These are phyloP conservation scores for Fusarium lateritium DNA, from an alignment of 2,329 filamentous ascomycete species.

Conservation along the genomic window DNA sequence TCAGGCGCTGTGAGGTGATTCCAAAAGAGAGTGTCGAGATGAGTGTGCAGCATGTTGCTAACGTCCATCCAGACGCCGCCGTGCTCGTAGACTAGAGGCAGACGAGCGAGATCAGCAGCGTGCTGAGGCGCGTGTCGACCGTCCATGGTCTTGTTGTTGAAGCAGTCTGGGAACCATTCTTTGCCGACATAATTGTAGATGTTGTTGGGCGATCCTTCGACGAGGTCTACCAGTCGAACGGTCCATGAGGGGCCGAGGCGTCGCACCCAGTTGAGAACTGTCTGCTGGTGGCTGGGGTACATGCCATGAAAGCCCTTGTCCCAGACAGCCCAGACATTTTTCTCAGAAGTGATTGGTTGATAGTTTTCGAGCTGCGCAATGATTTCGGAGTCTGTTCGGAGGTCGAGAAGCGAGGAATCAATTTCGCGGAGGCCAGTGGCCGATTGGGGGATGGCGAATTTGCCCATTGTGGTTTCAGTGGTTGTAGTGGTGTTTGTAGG, in stretches of 20 bases:
- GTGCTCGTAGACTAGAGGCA: constrained; percentile 57
- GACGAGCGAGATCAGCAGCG: constrained; percentile 62
- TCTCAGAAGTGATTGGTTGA: constrained; percentile 56
- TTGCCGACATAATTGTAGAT: constrained; percentile 53
- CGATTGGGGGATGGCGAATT: constrained; percentile 18
- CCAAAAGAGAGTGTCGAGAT: constrained; percentile 61
- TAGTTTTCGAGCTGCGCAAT: constrained; percentile 48
- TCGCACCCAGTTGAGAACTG: constrained; percentile 60
- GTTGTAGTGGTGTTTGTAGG: neutral
- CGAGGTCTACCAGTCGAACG: constrained; percentile 57
- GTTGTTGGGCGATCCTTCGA: constrained; percentile 56
- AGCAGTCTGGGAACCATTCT: constrained; percentile 48
- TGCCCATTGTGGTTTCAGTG: constrained; percentile 10
- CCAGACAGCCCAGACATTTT: constrained; percentile 64
- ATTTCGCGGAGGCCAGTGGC: constrained; percentile 31
- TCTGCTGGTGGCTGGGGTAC: constrained; percentile 56
- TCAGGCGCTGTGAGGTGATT: constrained; percentile 55
- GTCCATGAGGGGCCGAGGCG: constrained; percentile 59
- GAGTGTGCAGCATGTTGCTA: constrained; percentile 58
- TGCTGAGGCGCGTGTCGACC: constrained; percentile 60
- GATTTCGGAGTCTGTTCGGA: constrained; percentile 53
- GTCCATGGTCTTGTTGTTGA: constrained; percentile 54
- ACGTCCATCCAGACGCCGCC: constrained; percentile 62
- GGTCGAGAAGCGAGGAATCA: constrained; percentile 29
- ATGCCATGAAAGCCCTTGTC: constrained; percentile 56